These are phyloP conservation scores for Aspergillus versicolor DNA, from an alignment of 2,329 filamentous ascomycete genomes.

Conservation along the genomic window DNA sequence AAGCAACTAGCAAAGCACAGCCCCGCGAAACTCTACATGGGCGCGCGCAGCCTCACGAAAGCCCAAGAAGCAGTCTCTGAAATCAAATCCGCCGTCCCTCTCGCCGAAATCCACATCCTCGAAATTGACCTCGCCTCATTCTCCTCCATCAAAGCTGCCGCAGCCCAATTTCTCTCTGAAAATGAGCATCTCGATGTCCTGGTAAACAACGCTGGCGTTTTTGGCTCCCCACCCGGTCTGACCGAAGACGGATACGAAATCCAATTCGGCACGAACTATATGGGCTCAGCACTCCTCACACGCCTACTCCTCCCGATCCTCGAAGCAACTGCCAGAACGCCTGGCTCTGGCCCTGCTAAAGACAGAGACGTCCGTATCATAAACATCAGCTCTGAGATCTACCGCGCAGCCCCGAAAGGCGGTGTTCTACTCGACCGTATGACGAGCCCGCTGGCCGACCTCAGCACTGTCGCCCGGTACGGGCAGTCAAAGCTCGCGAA, in stretches of 20 bases:
- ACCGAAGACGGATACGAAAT: constrained; percentile 52
- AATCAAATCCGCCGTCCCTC: neutral
- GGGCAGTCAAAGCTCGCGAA: constrained; percentile 53
- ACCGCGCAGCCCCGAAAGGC: neutral
- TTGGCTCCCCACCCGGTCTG: constrained; percentile 29
- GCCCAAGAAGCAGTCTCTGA: constrained; percentile 17
- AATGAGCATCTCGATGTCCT: constrained; percentile 47
- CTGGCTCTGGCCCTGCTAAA: no score
- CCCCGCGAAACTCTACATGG: constrained; percentile 48
- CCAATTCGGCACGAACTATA: constrained; percentile 53
- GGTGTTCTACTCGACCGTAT: neutral
- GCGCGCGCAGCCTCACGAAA: constrained; percentile 45
- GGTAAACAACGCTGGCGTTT: constrained; percentile 50
- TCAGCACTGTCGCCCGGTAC: constrained; percentile 42
- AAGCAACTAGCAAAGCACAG: constrained; percentile 45
- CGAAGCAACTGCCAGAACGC: neutral
- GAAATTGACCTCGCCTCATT: constrained; percentile 44
- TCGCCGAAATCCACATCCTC: neutral
- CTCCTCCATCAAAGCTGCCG: constrained; percentile 31
- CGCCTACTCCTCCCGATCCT: constrained; percentile 39
- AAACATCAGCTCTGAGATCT: neutral
- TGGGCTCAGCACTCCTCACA: constrained; percentile 52
- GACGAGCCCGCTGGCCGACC: constrained; percentile 30
- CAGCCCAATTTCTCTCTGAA: constrained; percentile 31
- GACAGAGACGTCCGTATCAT: neutral